These are phyloP conservation scores for Epichloe glyceriae DNA, from an alignment of 2,329 filamentous ascomycete genomes.

Conservation along the genomic window DNA sequence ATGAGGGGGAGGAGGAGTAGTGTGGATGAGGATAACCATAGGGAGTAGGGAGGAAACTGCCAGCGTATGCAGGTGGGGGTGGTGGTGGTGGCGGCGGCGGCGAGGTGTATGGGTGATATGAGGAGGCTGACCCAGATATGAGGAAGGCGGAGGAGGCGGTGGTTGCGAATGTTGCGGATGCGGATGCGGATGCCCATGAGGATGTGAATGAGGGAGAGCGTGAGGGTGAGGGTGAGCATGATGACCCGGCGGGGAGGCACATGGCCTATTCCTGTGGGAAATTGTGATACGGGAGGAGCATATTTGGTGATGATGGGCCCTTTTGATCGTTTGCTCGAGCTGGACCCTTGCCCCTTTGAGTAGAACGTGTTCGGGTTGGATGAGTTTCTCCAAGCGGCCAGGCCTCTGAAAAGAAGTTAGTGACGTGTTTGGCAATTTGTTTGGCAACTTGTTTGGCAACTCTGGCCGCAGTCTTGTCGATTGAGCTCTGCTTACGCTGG, in stretches of 20 bases:
- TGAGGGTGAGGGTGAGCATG: conserved; percentile 3
- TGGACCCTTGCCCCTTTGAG: conserved; percentile 17
- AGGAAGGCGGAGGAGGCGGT: conserved; percentile 5
- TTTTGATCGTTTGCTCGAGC: conserved; percentile 18
- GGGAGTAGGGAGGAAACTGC: conserved; percentile 12
- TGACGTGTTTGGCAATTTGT: not conserved
- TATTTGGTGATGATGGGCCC: conserved; percentile 25
- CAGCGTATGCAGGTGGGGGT: conserved; percentile 9
- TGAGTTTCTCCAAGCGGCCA: conserved; percentile 23
- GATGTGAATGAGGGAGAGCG: not conserved
- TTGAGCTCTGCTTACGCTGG: conserved; percentile 32
- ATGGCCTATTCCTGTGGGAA: conserved; percentile 8
- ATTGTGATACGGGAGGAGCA: conserved; percentile 12
- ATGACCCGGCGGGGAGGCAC: conserved; percentile 15
- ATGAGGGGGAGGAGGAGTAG: conserved; percentile 12
- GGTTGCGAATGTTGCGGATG: not conserved
- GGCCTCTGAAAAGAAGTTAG: conserved; percentile 17
- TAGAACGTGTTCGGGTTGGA: conserved; percentile 15
- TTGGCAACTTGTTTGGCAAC: not conserved
- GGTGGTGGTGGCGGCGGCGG: conserved; percentile 4
- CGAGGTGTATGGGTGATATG: conserved; percentile 13
- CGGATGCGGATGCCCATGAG: conserved; percentile 1
- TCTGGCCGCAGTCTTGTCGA: not conserved
- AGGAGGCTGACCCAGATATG: conserved; percentile 13
- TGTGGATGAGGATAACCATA: conserved; percentile 15